Evolutionary conservation across 371 early-diverging fungal species (phyloP).

Genomic region (Chytridium lagenaria): DNA sequence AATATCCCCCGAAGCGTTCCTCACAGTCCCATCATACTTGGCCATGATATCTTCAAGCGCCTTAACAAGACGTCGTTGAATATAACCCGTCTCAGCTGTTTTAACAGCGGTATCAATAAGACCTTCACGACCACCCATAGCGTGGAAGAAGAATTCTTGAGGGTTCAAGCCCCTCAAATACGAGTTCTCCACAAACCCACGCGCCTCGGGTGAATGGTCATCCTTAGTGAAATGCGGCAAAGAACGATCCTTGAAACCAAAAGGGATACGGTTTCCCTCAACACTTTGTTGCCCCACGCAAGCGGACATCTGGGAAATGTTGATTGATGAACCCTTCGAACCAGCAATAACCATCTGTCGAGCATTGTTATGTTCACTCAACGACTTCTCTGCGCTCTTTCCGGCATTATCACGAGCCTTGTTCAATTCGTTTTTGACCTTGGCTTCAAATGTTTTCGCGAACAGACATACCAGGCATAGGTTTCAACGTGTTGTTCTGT

Average conservation of each 20-base stretch:
- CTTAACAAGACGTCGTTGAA: conserved; percentile 99
- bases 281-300: conserved; percentile 99
- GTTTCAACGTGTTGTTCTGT: conserved; percentile 85
- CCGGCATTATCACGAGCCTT: conserved; percentile 97
- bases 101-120: conserved; percentile 99
- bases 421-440: conserved; percentile 92
- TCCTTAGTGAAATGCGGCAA: conserved; percentile 99
- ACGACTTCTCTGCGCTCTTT: conserved; percentile 84
- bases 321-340: conserved; percentile 98
- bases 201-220: conserved; percentile 96
- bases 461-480: conserved; percentile 97
- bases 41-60: conserved; percentile 99
- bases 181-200: conserved; percentile 99
- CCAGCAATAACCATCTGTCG: conserved; percentile 99
- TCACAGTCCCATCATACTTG: conserved; percentile 97
- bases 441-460: conserved; percentile 96
- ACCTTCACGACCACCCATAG: conserved; percentile 99
- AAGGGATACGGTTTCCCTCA: conserved; percentile 99
- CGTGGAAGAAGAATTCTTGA: conserved; percentile 99
- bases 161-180: conserved; percentile 98
- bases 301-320: conserved; percentile 99
- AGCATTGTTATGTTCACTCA: conserved; percentile 96
- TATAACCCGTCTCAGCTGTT: conserved; percentile 99
- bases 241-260: conserved; percentile 95
- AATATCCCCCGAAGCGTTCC: conserved; percentile 92